Evolutionary conservation across 495 filamentous ascomycete genomes (phyloP), one percentile per base, ranked within the genome.

Genomic region (Penicillium maclennaniae): DNA sequence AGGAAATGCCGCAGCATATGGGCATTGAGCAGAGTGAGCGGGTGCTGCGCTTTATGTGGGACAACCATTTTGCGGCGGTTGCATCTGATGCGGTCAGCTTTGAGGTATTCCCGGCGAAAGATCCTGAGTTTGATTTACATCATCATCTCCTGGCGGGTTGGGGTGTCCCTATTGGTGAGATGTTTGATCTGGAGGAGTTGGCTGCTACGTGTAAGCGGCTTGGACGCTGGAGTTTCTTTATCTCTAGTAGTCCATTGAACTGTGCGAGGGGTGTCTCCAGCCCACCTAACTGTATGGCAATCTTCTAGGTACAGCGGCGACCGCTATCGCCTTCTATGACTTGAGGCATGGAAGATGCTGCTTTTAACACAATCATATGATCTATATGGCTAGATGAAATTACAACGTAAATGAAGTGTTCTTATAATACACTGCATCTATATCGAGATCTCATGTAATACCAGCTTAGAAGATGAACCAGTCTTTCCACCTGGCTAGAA

Each of bases 161-260:
- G 79, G 88, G 79, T 6, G 60, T 80, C 49, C 82, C 83, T n/a
- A 78, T 86, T 53, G 83, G 83, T 10, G 83, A 85, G 72, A 83
- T 86, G 79, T 74, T 83, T 55, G 81, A 86, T 71, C 60, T 85
- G 51, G 82, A 86, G 55, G 71, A 65, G 47, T 53, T 86, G 58
- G 77, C 79, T 15, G 61, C 66, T 56, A 73, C 69, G 7, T 85
- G 83, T 60, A 55, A 71, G 57, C 68, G 77, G 62, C 61, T 76
- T 54, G 79, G 78, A 8, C 75, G 82, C 45, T 91, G 87, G 80
- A 83, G 77, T 25, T 91, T 91, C 65, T 81, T 91, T 60, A 69
- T 91, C 10, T 87, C 83, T 8, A 85, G 82, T 59, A 79, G 71
- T 47, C 84, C 84, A 15, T 64, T 83, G 60, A 84, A 87, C 65